phyloP scores from a whole-genome alignment of 148 eudicot species.

The Polygonum aviculare region DNA sequence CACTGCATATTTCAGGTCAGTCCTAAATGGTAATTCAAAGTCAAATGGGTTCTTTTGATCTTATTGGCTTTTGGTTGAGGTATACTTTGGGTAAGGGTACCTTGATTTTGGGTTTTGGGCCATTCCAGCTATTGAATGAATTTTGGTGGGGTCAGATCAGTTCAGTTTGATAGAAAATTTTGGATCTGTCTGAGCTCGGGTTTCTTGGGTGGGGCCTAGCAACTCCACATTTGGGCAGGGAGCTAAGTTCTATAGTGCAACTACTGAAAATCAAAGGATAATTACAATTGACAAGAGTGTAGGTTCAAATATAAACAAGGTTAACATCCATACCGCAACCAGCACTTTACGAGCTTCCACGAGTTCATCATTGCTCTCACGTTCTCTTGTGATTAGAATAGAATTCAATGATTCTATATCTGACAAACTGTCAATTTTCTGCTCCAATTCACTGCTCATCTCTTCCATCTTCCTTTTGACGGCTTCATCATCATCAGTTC shows the following conservation, averaged over 20 bases:
- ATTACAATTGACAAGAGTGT: neutral
- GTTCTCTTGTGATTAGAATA: constrained; percentile 47
- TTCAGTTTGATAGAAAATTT: neutral
- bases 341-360: constrained; percentile 75
- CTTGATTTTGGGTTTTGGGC: neutral
- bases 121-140: neutral
- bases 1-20: neutral
- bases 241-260: neutral
- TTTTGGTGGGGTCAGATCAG: neutral
- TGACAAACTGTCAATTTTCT: constrained; percentile 45
- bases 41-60: neutral
- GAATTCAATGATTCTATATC: constrained; percentile 46
- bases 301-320: neutral
- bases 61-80: neutral
- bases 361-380: constrained; percentile 83
- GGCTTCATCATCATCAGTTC: constrained; percentile 68
- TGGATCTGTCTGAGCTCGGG: neutral
- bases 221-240: neutral
- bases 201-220: neutral
- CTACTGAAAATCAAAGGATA: neutral
- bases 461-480: constrained; percentile 59
- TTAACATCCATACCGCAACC: constrained; percentile 37
- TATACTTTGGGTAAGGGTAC: neutral
- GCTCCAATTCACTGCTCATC: constrained; percentile 50
- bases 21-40: neutral